These are phyloP conservation scores for Nicotiana rustica DNA, from an alignment of 305 asterid genomes.

Conservation along the genomic window DNA sequence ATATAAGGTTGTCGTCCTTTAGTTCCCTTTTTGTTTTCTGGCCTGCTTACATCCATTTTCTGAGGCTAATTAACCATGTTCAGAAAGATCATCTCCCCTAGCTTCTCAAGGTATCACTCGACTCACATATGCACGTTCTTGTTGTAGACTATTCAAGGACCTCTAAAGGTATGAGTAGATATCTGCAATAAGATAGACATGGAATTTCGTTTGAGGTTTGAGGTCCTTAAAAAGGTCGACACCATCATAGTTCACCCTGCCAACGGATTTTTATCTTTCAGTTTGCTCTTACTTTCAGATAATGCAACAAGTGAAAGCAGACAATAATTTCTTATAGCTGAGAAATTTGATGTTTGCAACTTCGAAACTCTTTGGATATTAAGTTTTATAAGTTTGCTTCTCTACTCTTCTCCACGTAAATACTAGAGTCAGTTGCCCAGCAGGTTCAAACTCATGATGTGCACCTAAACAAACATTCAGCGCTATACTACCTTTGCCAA, in stretches of 20 bases:
- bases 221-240: background rate
- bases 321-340: background rate
- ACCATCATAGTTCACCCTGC: background rate
- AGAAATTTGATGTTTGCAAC: background rate
- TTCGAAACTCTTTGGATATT: background rate
- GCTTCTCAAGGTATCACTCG: background rate
- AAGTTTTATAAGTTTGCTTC: background rate
- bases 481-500: background rate
- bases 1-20: background rate
- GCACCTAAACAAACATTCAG: background rate
- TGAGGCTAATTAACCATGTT: background rate
- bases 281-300: background rate
- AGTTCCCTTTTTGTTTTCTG: too few relatives aligned
- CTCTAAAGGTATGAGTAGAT: background rate
- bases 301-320: background rate
- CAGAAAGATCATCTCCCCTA: background rate
- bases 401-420: background rate
- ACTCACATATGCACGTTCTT: background rate
- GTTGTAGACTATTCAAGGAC: background rate
- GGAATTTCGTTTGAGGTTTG: background rate
- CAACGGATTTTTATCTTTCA: background rate
- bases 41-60: background rate
- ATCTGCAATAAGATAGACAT: constrained; percentile 1
- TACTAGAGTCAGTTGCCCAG: background rate
- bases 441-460: background rate